Percentiles rank a stretch among this genome's conserved stretches.
Conservation (phyloP, 1,139 yeast species). For the Saccharomyces pastorianus region DNA sequence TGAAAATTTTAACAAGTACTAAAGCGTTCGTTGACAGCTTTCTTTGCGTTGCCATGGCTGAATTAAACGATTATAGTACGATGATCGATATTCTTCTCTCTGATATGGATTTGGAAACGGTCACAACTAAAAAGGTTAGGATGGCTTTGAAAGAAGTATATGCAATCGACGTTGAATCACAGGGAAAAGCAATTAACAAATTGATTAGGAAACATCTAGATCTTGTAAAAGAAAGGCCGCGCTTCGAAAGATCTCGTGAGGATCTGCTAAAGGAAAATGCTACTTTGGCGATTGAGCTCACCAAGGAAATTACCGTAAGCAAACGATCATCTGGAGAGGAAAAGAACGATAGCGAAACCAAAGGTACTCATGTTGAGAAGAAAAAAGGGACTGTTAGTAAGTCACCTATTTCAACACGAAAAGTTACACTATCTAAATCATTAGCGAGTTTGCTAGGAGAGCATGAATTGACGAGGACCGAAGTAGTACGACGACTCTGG, state of each 20-base stretch:
- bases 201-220: slow-evolving; percentile 33
- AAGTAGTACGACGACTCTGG: slow-evolving; percentile 43
- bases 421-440: not conserved
- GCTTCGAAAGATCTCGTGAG: not conserved
- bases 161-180: slow-evolving; percentile 44
- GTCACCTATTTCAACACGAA: not conserved
- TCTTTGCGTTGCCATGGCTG: slow-evolving; percentile 10
- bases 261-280: not conserved
- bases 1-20: not conserved
- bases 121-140: slow-evolving; percentile 65
- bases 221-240: not conserved
- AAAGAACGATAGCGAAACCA: not conserved
- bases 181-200: slow-evolving; percentile 53
- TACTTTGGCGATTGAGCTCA: not conserved
- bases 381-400: not conserved
- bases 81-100: slow-evolving; percentile 69
- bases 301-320: not conserved
- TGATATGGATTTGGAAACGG: slow-evolving; percentile 63
- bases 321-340: not conserved
- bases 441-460: slow-evolving; percentile 1
- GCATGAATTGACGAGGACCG: slow-evolving; percentile 2
- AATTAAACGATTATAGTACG: slow-evolving; percentile 42
- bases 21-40: not conserved
- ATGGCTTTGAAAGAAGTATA: slow-evolving; percentile 63
- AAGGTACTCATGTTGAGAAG: not conserved